These are phyloP conservation scores for Aphanomyces stellatus DNA, from an alignment of 352 stramenopile species.

Conservation along the genomic window DNA sequence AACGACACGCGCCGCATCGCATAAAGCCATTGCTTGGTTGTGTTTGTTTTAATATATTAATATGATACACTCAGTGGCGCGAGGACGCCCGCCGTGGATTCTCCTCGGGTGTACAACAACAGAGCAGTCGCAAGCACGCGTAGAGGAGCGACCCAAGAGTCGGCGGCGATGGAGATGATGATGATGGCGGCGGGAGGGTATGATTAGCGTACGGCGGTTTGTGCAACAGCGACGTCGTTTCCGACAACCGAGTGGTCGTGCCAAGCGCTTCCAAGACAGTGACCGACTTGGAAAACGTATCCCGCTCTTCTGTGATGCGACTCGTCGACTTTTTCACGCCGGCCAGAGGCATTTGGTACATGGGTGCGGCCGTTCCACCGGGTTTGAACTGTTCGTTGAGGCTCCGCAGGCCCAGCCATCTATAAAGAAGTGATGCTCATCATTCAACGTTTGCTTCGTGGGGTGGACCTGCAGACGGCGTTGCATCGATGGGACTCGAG, in stretches of 20 bases:
- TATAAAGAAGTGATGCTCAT: background rate
- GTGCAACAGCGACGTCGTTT: slow-evolving; percentile 8
- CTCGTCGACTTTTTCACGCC: slow-evolving; percentile 81
- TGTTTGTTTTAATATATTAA: background rate
- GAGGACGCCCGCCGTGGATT: background rate
- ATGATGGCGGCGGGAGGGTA: background rate
- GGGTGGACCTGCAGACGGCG: slow-evolving; percentile 50
- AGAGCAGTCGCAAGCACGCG: background rate
- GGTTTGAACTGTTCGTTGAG: slow-evolving; percentile 77
- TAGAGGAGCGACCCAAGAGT: background rate
- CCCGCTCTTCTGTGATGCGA: slow-evolving; percentile 69
- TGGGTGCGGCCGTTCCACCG: slow-evolving; percentile 60
- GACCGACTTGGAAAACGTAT: slow-evolving; percentile 70
- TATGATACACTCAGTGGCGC: slow-evolving; percentile 1
- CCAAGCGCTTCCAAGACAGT: slow-evolving; percentile 73
- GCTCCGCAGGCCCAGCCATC: slow-evolving; percentile 59
- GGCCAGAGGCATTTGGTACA: slow-evolving; percentile 69
- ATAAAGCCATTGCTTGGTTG: too few relatives aligned
- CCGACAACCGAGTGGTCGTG: background rate
- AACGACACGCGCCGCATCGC: too few relatives aligned
- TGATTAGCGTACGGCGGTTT: background rate
- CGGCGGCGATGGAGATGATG: background rate
- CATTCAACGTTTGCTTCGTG: background rate
- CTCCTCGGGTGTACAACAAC: too few relatives aligned
- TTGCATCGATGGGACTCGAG: slow-evolving; percentile 81